Conservation (phyloP, 148 eudicot species). For the Limonium bicolor region DNA sequence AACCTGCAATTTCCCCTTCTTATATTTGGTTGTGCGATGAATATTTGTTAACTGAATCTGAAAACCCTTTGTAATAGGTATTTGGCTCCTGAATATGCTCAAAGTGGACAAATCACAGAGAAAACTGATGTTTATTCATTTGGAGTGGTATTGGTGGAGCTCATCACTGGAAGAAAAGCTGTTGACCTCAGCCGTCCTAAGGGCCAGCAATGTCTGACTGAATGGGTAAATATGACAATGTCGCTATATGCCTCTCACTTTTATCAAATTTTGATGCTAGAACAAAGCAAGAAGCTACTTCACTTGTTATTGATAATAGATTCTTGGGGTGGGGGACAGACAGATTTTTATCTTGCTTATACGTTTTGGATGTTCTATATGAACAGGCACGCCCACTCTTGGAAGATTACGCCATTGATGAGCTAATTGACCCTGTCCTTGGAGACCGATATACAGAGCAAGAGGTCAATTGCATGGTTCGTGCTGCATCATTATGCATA, state of each 20-base stretch:
- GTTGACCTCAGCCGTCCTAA: constrained; percentile 56
- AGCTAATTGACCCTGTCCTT: constrained; percentile 56
- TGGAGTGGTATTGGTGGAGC: constrained; percentile 61
- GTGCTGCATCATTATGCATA: constrained; percentile 75
- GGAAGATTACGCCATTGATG: constrained; percentile 27
- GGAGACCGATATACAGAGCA: constrained; percentile 30
- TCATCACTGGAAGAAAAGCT: constrained; percentile 62
- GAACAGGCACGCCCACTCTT: constrained; percentile 74
- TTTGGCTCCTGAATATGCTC: constrained; percentile 72
- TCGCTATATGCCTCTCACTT: background rate
- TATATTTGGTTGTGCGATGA: background rate
- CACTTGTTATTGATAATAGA: no score
- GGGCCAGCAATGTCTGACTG: constrained; percentile 71
- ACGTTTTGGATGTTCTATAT: no score
- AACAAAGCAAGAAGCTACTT: background rate
- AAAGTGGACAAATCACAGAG: constrained; percentile 71
- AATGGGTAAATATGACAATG: constrained; percentile 46
- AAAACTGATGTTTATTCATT: constrained; percentile 72
- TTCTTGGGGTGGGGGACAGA: no score
- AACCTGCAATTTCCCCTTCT: background rate
- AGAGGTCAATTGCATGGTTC: constrained; percentile 55
- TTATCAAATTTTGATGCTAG: background rate
- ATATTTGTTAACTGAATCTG: background rate
- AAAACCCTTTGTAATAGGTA: constrained; percentile 20
- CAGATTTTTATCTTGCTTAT: no score